These are phyloP conservation scores for Trypanosoma melophagium DNA, from an alignment of 208 protist genomes.

Conservation along the genomic window DNA sequence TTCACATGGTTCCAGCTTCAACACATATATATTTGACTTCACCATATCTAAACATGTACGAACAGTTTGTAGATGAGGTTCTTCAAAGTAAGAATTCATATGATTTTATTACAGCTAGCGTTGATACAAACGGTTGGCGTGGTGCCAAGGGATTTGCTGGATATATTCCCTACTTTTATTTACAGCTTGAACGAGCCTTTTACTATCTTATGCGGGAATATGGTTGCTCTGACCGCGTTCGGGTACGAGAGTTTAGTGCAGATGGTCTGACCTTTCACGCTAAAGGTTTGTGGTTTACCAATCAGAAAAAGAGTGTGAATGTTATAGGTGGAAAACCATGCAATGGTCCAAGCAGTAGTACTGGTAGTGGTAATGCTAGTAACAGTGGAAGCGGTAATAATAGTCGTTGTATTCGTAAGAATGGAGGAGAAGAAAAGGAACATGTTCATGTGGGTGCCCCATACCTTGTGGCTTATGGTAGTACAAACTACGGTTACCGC, in stretches of 20 bases:
- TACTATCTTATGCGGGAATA: conserved; percentile 66
- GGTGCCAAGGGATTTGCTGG: conserved; percentile 62
- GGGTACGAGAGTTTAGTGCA: conserved; percentile 60
- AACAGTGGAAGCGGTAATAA: background rate
- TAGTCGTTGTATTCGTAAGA: background rate
- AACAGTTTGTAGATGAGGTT: conserved; percentile 57
- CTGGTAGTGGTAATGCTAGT: background rate
- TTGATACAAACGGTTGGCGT: conserved; percentile 76
- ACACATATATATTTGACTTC: conserved; percentile 73
- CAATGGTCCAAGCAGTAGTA: background rate
- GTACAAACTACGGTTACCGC: conserved; percentile 88
- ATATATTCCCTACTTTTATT: conserved; percentile 81
- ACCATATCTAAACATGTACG: conserved; percentile 85
- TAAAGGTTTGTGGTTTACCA: conserved; percentile 78
- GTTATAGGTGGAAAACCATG: too few relatives aligned
- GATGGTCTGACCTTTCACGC: conserved; percentile 81
- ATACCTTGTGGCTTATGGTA: conserved; percentile 81
- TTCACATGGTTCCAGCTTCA: conserved; percentile 33
- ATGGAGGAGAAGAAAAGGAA: background rate
- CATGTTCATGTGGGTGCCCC: conserved; percentile 23
- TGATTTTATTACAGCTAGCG: conserved; percentile 75
- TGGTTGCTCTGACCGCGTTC: conserved; percentile 50
- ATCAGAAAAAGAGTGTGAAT: conserved; percentile 10
- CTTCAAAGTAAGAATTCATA: conserved; percentile 26
- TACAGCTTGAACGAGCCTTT: conserved; percentile 79